Percentiles rank a stretch among this genome's conserved stretches.
phyloP scores from a whole-genome alignment of 305 asterid species.

The Striga hermonthica region DNA sequence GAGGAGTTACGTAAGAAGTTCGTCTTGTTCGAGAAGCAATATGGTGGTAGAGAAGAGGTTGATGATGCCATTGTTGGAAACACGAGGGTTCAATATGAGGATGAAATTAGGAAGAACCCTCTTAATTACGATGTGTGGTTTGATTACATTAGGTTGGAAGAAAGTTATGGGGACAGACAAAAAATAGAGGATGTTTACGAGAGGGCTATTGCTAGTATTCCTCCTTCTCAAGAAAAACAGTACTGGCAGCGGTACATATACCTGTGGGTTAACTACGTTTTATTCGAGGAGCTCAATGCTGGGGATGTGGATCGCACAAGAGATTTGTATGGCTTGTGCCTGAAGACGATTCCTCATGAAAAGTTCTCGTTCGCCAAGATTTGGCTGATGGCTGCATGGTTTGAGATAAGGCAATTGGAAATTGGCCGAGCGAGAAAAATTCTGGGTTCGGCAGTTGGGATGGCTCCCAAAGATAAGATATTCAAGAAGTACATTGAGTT shows the following conservation, averaged over 20 bases:
- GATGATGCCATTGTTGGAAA: constrained; percentile 85
- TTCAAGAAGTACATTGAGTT: constrained; percentile 92
- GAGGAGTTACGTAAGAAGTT: constrained; percentile 76
- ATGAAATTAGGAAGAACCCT: constrained; percentile 71
- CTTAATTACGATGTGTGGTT: constrained; percentile 82
- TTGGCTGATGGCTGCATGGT: constrained; percentile 81
- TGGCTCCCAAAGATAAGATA: constrained; percentile 93
- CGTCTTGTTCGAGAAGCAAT: constrained; percentile 80
- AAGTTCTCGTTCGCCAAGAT: constrained; percentile 59
- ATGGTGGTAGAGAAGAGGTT: constrained; percentile 78
- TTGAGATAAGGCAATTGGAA: constrained; percentile 69
- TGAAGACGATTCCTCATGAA: not conserved
- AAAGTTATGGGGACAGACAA: constrained; percentile 52
- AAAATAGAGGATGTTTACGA: constrained; percentile 73
- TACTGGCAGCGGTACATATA: constrained; percentile 86
- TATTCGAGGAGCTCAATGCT: not conserved
- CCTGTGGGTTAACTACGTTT: not conserved
- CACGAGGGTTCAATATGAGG: constrained; percentile 81
- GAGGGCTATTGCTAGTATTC: constrained; percentile 77
- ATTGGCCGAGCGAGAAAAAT: constrained; percentile 66
- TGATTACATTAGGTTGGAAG: constrained; percentile 68
- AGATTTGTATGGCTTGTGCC: not conserved
- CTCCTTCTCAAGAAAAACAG: constrained; percentile 78
- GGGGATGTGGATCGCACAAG: not conserved
- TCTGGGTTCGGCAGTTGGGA: constrained; percentile 87